Base-by-base conservation (phyloP, 2,329 filamentous ascomycete genomes). In the Epichloe sp. region DNA sequence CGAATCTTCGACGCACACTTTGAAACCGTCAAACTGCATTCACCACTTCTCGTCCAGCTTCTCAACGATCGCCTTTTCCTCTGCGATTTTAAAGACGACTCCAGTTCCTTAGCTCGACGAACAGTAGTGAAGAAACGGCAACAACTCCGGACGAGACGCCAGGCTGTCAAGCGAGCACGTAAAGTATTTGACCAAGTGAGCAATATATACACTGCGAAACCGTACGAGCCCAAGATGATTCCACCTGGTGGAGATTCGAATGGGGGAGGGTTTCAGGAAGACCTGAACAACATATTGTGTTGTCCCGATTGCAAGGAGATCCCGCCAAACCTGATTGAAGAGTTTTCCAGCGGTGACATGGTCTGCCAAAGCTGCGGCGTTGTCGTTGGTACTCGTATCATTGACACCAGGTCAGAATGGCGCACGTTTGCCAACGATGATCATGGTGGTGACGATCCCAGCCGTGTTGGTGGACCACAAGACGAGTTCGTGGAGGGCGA, bases 361-460 rank as follows among this genome's bases (percentile, higher is more conserved):
- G 88, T 98, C 51, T 98, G 93, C 65, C 86, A 79, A 53, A 88
- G 85, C 55, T 98, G 93, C 62, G 93, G 93, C 38, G 76, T 96
- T 36, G 93, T 98, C 5, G 79, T 98, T 34, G 86, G 86, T 54
- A 86, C 91, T 62, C 85, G 88, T 58, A 89, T 93, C 65, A 90
- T 98, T 63, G 94, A 98, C 65, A 94, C 88, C 54, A 86, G 94
- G 55, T 95, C 89, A 46, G 93, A 98, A 72, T 98, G 93, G 93
- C 88, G 93, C 65, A 98, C 93, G 1, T 98, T 98, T 71, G 89
- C 90, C 64, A 97, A 97, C 65, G 93, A 98, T 63, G 94, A 98
- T 65, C 88, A 95, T 67, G 88, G 88, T 62, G 90, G 87, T 63
- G 94, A 97, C 60, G 93, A 98, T 59, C 93, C 94, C 4, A 96